Evolutionary conservation across 1,139 yeast species (phyloP).

Genomic region (Yueomyces sp.): DNA sequence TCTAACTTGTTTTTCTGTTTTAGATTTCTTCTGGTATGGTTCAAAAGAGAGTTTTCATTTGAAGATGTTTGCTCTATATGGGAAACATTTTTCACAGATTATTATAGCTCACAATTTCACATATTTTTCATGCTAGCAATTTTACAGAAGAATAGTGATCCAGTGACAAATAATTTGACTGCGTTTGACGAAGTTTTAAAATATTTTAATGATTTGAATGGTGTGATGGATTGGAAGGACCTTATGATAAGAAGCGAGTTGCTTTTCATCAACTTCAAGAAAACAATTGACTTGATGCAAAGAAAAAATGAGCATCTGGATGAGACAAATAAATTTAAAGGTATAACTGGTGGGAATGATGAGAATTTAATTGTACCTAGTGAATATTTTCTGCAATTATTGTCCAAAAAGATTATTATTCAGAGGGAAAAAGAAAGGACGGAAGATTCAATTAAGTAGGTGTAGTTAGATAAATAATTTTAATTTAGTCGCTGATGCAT

Average conservation of each 20-base stretch:
- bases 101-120: slow-evolving; percentile 73
- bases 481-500: too few species aligned
- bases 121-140: slow-evolving; percentile 78
- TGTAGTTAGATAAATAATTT: neutral
- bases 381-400: slow-evolving; percentile 44
- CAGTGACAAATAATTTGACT: slow-evolving; percentile 57
- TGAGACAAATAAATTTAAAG: slow-evolving; percentile 6
- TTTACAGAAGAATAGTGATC: slow-evolving; percentile 72
- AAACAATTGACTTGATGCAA: slow-evolving; percentile 59
- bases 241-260: slow-evolving; percentile 71
- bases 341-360: slow-evolving; percentile 10
- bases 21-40: slow-evolving; percentile 92
- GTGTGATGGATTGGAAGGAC: slow-evolving; percentile 61
- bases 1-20: slow-evolving; percentile 86
- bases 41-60: slow-evolving; percentile 81
- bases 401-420: slow-evolving; percentile 47
- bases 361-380: slow-evolving; percentile 26
- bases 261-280: slow-evolving; percentile 63
- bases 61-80: slow-evolving; percentile 67
- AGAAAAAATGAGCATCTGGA: slow-evolving; percentile 7
- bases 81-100: slow-evolving; percentile 90
- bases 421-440: slow-evolving; percentile 44
- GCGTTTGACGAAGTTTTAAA: slow-evolving; percentile 86
- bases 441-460: slow-evolving; percentile 15
- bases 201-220: slow-evolving; percentile 82